Evolutionary conservation across 306 rosid species (phyloP), one percentile per base, ranked within the genome.

Genomic region (Inga leiocalycina): DNA sequence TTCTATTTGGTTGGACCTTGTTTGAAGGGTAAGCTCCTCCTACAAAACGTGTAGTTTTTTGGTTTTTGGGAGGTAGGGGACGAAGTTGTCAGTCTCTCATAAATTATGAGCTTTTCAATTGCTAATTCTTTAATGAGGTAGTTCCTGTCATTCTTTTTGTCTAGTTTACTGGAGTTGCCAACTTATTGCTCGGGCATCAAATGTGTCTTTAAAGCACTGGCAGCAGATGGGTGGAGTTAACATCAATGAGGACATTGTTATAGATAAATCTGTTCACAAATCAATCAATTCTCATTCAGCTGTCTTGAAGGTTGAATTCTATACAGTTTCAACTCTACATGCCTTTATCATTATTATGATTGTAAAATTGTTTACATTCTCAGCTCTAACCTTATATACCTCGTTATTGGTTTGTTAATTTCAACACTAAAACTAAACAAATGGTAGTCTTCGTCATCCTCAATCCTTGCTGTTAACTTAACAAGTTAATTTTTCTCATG

Each of bases 101-200:
- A 30, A 59, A 80, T 45, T 76, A 66, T 65, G 56, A 44, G 49
- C 65, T 74, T 79, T 45, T 52, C 34, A 24, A 16, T 37, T 4
- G 13, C n/a, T 57, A 30, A 10, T 79, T 74, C 41, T 10, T 54
- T 62, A 77, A 37, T 20, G 30, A 3, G 27, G 57, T 37, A 37
- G 8, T 82, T 85, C 32, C 16, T 22, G 15, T 75, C 72, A 49
- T 52, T 56, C 76, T 64, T 37, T 75, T 84, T 82, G 46, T 79
- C 46, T 87, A 96, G 99, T 93, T 86, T 91, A 91, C 88, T 96
- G 99, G 99, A 96, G 93, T 86, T 96, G 99, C 90, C 98, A 96
- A 78, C 91, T 87, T 81, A 91, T 96, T 66, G 99, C 97, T 71
- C 97, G 93, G 43, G 87, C 97, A 43, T 96, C 98, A 24, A 96